Conservation (phyloP, 2,329 filamentous ascomycete genomes). For the Corynespora cassiicola region DNA sequence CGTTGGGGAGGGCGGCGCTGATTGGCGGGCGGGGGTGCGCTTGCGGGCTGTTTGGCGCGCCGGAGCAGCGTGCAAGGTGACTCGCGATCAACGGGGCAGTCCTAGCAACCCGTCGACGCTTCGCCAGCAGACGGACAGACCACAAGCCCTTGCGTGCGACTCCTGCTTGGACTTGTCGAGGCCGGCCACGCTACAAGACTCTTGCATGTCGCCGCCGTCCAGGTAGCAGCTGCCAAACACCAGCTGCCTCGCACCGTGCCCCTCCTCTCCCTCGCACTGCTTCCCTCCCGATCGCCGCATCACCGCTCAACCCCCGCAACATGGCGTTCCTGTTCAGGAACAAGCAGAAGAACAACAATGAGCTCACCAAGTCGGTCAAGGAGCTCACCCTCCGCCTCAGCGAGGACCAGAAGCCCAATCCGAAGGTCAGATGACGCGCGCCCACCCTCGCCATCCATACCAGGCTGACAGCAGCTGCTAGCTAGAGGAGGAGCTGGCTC, state of each 20-base stretch:
- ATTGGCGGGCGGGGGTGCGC: too few relatives aligned
- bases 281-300: slow-evolving; percentile 22
- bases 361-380: slow-evolving; percentile 68
- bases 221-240: slow-evolving; percentile 40
- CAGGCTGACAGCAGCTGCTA: slow-evolving; percentile 48
- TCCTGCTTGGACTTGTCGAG: slow-evolving; percentile 2
- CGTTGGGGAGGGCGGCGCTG: too few relatives aligned
- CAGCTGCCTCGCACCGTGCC: slow-evolving; percentile 31
- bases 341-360: slow-evolving; percentile 65
- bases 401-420: slow-evolving; percentile 61
- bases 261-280: slow-evolving; percentile 21
- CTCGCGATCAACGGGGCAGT: too few relatives aligned
- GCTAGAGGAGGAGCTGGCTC: slow-evolving; percentile 85
- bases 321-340: slow-evolving; percentile 77
- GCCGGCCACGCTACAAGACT: slow-evolving; percentile 1
- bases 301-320: slow-evolving; percentile 23
- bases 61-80: too few relatives aligned
- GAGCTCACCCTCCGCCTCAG: slow-evolving; percentile 66
- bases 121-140: too few relatives aligned
- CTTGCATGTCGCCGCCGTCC: slow-evolving; percentile 37
- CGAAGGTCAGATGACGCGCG: slow-evolving; percentile 56
- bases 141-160: too few relatives aligned
- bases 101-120: too few relatives aligned
- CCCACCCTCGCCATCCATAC: slow-evolving; percentile 10
- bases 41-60: too few relatives aligned